Percentiles rank a stretch among this genome's conserved stretches.
These are phyloP conservation scores for Trypanosoma lewisi DNA, from an alignment of 208 protist genomes.

Conservation along the genomic window DNA sequence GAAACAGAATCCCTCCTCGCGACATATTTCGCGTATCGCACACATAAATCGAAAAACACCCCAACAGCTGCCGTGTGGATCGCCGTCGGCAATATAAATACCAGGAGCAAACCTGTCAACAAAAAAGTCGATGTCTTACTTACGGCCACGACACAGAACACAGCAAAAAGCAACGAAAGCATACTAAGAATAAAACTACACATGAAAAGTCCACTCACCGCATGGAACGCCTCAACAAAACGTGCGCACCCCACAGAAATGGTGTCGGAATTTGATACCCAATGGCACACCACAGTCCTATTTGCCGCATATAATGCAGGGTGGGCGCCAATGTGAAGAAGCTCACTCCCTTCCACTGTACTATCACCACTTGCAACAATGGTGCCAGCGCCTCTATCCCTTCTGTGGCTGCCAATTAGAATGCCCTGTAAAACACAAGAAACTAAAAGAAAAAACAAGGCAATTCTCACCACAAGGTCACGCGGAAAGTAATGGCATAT, in stretches of 20 bases:
- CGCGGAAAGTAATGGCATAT: conserved; percentile 55
- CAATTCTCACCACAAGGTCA: conserved; percentile 33
- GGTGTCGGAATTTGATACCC: conserved; percentile 26
- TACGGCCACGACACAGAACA: conserved; percentile 42
- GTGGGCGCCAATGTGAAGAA: conserved; percentile 38
- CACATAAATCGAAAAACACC: conserved; percentile 38
- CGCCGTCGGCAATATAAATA: conserved; percentile 29
- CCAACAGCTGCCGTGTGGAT: conserved; percentile 50
- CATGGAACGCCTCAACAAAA: conserved; percentile 55
- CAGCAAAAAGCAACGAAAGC: conserved; percentile 25
- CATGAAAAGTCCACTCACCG: conserved; percentile 47
- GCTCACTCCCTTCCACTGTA: neutral
- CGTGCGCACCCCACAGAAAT: conserved; percentile 36
- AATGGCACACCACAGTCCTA: conserved; percentile 29
- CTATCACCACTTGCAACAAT: conserved; percentile 23
- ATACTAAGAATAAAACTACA: conserved; percentile 47
- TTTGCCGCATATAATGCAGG: conserved; percentile 28
- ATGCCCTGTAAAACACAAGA: conserved; percentile 49
- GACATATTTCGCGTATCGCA: conserved; percentile 32
- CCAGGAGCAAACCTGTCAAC: conserved; percentile 25
- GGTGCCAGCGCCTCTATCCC: conserved; percentile 28
- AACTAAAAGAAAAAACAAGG: conserved; percentile 41
- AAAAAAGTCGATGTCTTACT: conserved; percentile 29
- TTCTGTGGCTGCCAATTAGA: conserved; percentile 34
- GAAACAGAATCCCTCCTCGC: neutral